A percentile compares a stretch with the other conserved stretches of the same genome.
phyloP scores from a whole-genome alignment of 306 rosid genomes.

The Cajanus cajan region DNA sequence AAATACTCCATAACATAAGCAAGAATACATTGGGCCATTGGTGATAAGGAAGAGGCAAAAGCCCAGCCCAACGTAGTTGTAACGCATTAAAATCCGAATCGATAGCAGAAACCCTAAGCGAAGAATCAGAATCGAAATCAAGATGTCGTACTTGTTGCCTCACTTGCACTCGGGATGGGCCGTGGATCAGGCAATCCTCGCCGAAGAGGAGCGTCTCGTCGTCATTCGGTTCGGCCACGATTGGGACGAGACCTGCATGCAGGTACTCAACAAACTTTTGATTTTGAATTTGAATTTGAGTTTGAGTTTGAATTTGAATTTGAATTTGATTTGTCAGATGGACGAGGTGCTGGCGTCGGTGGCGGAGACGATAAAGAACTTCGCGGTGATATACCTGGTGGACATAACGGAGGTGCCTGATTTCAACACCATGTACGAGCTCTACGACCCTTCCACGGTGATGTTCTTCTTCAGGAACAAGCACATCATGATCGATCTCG shows the following conservation, averaged over 20 bases:
- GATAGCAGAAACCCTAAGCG: too few relatives aligned
- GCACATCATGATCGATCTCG: slow-evolving; percentile 97
- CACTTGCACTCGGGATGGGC: slow-evolving; percentile 95
- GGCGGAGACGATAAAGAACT: slow-evolving; percentile 85
- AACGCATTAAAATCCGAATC: too few relatives aligned
- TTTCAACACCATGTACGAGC: slow-evolving; percentile 94
- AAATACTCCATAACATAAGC: too few relatives aligned
- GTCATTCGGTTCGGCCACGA: slow-evolving; percentile 82
- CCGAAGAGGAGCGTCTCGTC: slow-evolving; percentile 86
- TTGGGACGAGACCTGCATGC: slow-evolving; percentile 94
- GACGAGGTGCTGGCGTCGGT: slow-evolving; percentile 90
- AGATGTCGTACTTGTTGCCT: slow-evolving; percentile 80
- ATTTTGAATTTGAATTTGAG: too few relatives aligned
- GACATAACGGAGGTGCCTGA: slow-evolving; percentile 98
- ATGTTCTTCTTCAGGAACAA: slow-evolving; percentile 98
- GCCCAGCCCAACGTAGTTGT: too few relatives aligned
- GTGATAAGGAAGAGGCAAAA: too few relatives aligned
- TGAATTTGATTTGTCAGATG: slow-evolving; percentile 43
- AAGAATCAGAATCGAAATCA: too few relatives aligned
- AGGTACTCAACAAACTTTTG: slow-evolving; percentile 46
- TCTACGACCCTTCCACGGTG: slow-evolving; percentile 86
- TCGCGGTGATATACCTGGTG: slow-evolving; percentile 89
- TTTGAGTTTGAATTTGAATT: neutral
- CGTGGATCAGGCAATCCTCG: slow-evolving; percentile 84
- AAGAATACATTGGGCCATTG: too few relatives aligned